A percentile compares a stretch with the other conserved stretches of the same genome.
These are phyloP conservation scores for Pilobolus umbonatus DNA, from an alignment of 192 early-diverging fungal genomes.

Conservation along the genomic window DNA sequence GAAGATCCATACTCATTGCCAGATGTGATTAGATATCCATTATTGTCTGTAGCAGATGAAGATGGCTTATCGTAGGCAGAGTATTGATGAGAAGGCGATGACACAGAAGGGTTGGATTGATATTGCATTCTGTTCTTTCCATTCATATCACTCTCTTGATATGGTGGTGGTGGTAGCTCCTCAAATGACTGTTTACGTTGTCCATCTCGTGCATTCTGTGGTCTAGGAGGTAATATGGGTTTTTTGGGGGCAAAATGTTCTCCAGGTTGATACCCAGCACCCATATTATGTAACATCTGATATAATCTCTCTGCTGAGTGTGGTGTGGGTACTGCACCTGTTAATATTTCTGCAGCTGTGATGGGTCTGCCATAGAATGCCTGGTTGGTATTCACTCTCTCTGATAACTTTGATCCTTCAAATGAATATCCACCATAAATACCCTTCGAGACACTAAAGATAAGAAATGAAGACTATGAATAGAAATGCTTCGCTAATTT, in stretches of 20 bases:
- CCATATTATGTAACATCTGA: constrained; percentile 47
- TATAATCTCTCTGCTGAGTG: constrained; percentile 71
- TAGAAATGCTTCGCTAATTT: constrained; percentile 54
- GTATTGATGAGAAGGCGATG: too few relatives aligned
- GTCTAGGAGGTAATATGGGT: neutral
- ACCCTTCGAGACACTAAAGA: constrained; percentile 15
- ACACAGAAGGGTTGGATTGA: neutral
- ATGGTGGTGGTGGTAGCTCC: constrained; percentile 5
- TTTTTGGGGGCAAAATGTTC: constrained; percentile 13
- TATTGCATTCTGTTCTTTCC: neutral
- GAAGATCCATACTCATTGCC: too few relatives aligned
- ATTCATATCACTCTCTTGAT: neutral
- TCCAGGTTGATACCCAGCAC: constrained; percentile 17
- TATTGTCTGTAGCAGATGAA: too few relatives aligned
- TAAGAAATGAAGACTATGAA: neutral
- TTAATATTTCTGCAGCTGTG: constrained; percentile 18
- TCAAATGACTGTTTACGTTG: too few relatives aligned
- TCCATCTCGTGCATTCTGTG: neutral
- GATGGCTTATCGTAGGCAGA: too few relatives aligned
- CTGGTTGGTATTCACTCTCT: constrained; percentile 13
- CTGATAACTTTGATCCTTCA: constrained; percentile 24
- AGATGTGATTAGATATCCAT: too few relatives aligned
- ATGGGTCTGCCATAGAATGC: constrained; percentile 21
- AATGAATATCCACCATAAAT: constrained; percentile 24
- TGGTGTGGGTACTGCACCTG: constrained; percentile 53